phyloP scores from a whole-genome alignment of 2,329 filamentous ascomycete genomes.

The Pseudogymnoascus sp. region DNA sequence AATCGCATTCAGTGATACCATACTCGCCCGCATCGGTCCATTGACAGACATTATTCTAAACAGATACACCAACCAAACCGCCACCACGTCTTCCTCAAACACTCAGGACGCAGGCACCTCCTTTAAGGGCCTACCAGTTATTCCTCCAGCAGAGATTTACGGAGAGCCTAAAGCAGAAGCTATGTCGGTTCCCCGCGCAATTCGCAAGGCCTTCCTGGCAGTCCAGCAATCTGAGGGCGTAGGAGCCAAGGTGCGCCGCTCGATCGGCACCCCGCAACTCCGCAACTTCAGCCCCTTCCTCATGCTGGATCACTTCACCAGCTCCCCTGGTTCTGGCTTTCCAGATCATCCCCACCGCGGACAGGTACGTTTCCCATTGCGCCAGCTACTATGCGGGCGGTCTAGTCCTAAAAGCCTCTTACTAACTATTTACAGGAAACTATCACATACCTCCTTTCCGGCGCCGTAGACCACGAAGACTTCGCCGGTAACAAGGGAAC shows the following conservation, averaged over 20 bases:
- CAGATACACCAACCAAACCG: slow-evolving; percentile 10
- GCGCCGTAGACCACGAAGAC: slow-evolving; percentile 85
- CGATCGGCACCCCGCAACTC: slow-evolving; percentile 75
- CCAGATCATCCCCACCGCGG: slow-evolving; percentile 81
- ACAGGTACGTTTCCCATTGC: slow-evolving; percentile 52
- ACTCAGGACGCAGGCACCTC: neutral
- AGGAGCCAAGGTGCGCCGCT: slow-evolving; percentile 78
- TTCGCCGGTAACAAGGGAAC: slow-evolving; percentile 81
- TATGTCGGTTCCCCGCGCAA: slow-evolving; percentile 65
- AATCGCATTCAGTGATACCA: slow-evolving; percentile 23
- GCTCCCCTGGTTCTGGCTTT: slow-evolving; percentile 76
- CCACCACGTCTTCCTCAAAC: slow-evolving; percentile 10
- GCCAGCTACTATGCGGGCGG: too few species aligned
- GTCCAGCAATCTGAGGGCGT: slow-evolving; percentile 81
- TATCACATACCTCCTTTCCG: slow-evolving; percentile 83
- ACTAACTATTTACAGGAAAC: slow-evolving; percentile 32
- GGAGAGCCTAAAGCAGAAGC: slow-evolving; percentile 30
- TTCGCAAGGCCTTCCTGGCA: slow-evolving; percentile 77
- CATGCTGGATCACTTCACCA: slow-evolving; percentile 90
- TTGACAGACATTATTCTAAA: slow-evolving; percentile 15
- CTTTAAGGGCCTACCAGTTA: slow-evolving; percentile 17
- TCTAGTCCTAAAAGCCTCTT: neutral
- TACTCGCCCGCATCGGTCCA: slow-evolving; percentile 13
- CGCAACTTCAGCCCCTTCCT: slow-evolving; percentile 87
- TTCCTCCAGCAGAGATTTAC: slow-evolving; percentile 19